Conservation (phyloP, 202 grass and related monocot species). For the Zoysia matrella region DNA sequence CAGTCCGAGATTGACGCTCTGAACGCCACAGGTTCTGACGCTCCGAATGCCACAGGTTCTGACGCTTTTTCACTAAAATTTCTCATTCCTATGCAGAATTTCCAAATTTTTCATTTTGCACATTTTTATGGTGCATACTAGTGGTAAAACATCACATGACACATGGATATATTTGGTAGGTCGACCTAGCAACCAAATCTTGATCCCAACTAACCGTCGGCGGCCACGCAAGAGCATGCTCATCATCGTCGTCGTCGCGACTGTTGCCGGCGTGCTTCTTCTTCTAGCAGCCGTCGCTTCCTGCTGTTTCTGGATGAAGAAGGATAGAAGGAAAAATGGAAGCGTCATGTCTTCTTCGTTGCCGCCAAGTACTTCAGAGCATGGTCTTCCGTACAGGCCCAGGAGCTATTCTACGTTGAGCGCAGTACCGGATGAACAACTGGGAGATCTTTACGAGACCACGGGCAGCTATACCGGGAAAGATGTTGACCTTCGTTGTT, state of each 20-base stretch:
- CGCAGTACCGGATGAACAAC: slow-evolving; percentile 17
- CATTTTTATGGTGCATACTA: neutral
- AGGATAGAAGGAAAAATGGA: neutral
- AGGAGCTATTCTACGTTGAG: slow-evolving; percentile 12
- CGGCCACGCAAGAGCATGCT: neutral
- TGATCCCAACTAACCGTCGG: slow-evolving; percentile 9
- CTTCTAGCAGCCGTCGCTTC: slow-evolving; percentile 4
- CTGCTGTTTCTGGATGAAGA: slow-evolving; percentile 35
- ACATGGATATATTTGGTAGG: no score
- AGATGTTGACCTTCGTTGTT: slow-evolving; percentile 54
- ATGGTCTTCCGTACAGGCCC: neutral
- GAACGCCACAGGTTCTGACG: neutral
- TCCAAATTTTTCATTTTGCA: no score
- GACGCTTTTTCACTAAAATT: neutral
- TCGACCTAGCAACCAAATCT: neutral
- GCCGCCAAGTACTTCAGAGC: neutral
- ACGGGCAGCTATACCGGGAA: neutral
- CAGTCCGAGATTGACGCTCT: slow-evolving; percentile 51
- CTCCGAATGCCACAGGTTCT: no score
- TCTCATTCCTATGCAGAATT: neutral
- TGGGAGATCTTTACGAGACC: neutral
- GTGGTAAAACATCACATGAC: neutral
- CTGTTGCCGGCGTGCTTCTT: slow-evolving; percentile 22
- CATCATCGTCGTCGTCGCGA: neutral
- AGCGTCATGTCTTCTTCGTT: neutral